Evolutionary conservation across 2,329 filamentous ascomycete species (phyloP), one percentile per base, ranked within the genome.

Genomic region (Pseudopyrenochaeta lycopersici): DNA sequence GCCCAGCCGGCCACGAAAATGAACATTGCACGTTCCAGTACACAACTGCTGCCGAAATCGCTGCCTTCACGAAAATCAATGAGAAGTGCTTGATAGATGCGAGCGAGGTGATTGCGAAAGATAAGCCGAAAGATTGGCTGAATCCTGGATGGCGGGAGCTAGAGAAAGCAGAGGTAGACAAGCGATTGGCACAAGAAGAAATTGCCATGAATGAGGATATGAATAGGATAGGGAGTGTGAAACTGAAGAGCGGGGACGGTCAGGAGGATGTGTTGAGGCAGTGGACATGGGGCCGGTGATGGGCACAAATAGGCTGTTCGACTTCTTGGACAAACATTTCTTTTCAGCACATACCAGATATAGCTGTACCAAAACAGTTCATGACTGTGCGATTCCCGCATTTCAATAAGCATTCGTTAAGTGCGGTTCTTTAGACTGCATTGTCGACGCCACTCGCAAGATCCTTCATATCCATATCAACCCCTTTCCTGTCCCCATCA

Each of bases 101-200:
- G 18, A 42, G 36, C 9, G 52, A 51, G 17, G 48, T 51, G 7
- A 45, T 52, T 23, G 18, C 42, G 23, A 33, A 47, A 35, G 48
- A 52, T 44, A 56, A 43, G 47, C 52, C 40, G 21, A 50, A 55
- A 30, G 50, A 57, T 29, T 46, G 38, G 53, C 43, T 39, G 39
- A 45, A 52, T 40, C 49, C 38, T 15, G 39, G 29, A 39, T 36
- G 21, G 38, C 7, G 32, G 30, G 18, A 35, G 43, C 29, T 18
- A 21, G 32, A 35, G n/a, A 36, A 21, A n/a, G n/a, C 14, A 20
- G 30, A n/a, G 35, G 43, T 6, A 12, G 20, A 32, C n/a, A n/a
- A 31, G 43, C 35, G 20, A 17, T n/a, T 29, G 29, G 43, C 14
- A 27, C 23, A 27, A 27, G 23, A 27, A 5, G 23, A 27, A 9